These are phyloP conservation scores for Boechera retrofracta DNA, from an alignment of 345 rosid species.

Conservation along the genomic window DNA sequence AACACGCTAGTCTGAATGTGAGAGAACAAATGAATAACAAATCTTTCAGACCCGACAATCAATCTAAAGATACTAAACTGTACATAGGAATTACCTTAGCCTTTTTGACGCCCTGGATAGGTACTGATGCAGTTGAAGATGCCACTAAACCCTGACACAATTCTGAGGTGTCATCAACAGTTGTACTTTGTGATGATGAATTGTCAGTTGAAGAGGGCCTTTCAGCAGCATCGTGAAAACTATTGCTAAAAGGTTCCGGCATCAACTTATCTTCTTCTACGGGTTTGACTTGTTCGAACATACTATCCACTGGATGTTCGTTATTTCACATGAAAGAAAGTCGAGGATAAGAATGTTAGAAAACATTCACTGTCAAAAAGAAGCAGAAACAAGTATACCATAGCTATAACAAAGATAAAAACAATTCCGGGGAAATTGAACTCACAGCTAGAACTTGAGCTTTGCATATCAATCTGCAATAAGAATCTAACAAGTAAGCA, in stretches of 20 bases:
- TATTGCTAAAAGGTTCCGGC: slow-evolving; percentile 39
- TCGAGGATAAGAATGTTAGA: background rate
- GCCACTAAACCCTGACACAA: slow-evolving; percentile 42
- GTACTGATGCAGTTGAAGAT: slow-evolving; percentile 51
- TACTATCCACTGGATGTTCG: slow-evolving; percentile 46
- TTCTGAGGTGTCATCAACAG: slow-evolving; percentile 50
- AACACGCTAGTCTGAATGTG: background rate
- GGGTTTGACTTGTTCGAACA: slow-evolving; percentile 49
- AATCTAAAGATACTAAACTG: slow-evolving; percentile 2
- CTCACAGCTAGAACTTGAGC: slow-evolving; percentile 57
- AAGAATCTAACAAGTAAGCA: slow-evolving; percentile 31
- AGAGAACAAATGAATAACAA: slow-evolving; percentile 5
- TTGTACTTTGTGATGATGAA: slow-evolving; percentile 40
- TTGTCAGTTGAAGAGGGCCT: slow-evolving; percentile 38
- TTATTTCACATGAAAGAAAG: slow-evolving; percentile 33
- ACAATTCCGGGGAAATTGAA: slow-evolving; percentile 25
- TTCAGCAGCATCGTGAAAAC: slow-evolving; percentile 42
- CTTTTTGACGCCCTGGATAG: slow-evolving; percentile 55
- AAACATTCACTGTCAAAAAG: background rate
- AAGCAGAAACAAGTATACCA: slow-evolving; percentile 3
- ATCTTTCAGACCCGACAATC: background rate
- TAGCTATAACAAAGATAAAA: slow-evolving; percentile 6
- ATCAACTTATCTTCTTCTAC: slow-evolving; percentile 48
- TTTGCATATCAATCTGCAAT: slow-evolving; percentile 61
- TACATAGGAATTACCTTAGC: slow-evolving; percentile 55